Percentiles rank a stretch among this genome's conserved stretches.
These are phyloP conservation scores for Stephanocyclus meneghinianus DNA, from an alignment of 352 stramenopile species.

Conservation along the genomic window DNA sequence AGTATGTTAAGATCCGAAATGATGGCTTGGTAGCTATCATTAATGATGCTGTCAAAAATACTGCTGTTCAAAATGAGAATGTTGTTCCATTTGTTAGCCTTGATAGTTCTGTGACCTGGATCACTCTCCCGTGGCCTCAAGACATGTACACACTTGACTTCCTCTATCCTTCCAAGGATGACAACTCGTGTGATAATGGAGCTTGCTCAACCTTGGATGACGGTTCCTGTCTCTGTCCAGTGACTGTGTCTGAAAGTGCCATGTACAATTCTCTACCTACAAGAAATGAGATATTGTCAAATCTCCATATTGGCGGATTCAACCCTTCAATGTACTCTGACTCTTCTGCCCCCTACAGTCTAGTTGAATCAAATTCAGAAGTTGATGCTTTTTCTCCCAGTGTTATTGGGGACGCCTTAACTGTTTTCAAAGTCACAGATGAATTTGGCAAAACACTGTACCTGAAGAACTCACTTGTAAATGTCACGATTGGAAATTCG, in stretches of 20 bases:
- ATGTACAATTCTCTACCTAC: constrained; percentile 54
- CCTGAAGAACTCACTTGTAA: constrained; percentile 61
- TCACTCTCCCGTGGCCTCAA: constrained; percentile 54
- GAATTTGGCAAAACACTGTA: constrained; percentile 49
- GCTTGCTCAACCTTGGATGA: constrained; percentile 49
- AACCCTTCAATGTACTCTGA: constrained; percentile 51
- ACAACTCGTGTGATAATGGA: constrained; percentile 56
- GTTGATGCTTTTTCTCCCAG: constrained; percentile 45
- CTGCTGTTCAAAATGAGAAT: not conserved
- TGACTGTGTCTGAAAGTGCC: constrained; percentile 41
- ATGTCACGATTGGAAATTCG: constrained; percentile 37
- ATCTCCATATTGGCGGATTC: constrained; percentile 55
- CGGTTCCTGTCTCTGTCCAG: constrained; percentile 55
- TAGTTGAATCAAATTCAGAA: constrained; percentile 44
- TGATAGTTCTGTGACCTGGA: constrained; percentile 52
- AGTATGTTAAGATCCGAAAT: constrained; percentile 44
- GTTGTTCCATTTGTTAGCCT: constrained; percentile 49
- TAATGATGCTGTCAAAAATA: constrained; percentile 32
- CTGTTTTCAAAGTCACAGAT: constrained; percentile 65
- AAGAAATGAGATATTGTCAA: constrained; percentile 54
- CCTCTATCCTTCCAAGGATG: constrained; percentile 42
- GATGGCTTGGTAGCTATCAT: constrained; percentile 60
- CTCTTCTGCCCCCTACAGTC: constrained; percentile 34
- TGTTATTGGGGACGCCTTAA: constrained; percentile 28
- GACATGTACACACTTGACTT: constrained; percentile 47